Evolutionary conservation across 352 stramenopile genomes (phyloP).

Genomic region (Globisporangium splendens): DNA sequence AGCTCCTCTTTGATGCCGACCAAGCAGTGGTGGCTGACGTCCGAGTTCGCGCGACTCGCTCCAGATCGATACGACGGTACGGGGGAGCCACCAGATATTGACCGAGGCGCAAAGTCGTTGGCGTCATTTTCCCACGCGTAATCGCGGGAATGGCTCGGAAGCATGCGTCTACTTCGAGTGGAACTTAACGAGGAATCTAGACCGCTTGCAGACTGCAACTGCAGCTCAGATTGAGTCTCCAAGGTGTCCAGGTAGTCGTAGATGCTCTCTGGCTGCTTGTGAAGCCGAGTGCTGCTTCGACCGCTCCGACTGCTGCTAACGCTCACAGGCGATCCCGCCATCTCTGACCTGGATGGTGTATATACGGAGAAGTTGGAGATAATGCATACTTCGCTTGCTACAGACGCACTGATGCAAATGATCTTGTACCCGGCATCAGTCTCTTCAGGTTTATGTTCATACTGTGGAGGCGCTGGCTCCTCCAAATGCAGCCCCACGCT

Average conservation of each 20-base stretch:
- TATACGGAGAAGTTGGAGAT: not conserved
- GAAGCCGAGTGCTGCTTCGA: not conserved
- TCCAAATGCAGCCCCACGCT: conserved; percentile 38
- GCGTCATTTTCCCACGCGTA: conserved; percentile 32
- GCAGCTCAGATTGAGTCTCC: conserved; percentile 54
- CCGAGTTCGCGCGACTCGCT: conserved; percentile 21
- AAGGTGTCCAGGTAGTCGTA: conserved; percentile 81
- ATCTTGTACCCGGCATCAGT: conserved; percentile 18
- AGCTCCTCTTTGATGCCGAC: conserved; percentile 79
- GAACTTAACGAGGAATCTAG: conserved; percentile 7
- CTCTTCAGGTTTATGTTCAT: conserved; percentile 28
- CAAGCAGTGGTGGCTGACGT: conserved; percentile 53
- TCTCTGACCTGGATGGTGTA: not conserved
- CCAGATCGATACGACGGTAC: conserved; percentile 29
- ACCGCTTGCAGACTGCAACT: conserved; percentile 30
- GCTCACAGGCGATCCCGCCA: conserved; percentile 10
- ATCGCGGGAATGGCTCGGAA: conserved; percentile 13
- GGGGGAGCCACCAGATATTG: conserved; percentile 14
- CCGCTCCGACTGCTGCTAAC: conserved; percentile 16
- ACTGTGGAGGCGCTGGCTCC: conserved; percentile 33
- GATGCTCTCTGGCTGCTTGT: conserved; percentile 28
- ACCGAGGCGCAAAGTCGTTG: not conserved
- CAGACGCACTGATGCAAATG: not conserved
- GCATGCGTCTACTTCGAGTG: conserved; percentile 10
- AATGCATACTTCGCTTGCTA: not conserved